Evolutionary conservation across 1,284 basidiomycete species (phyloP), one percentile per base, ranked within the genome.

Genomic region (Vanrija pseudolonga): DNA sequence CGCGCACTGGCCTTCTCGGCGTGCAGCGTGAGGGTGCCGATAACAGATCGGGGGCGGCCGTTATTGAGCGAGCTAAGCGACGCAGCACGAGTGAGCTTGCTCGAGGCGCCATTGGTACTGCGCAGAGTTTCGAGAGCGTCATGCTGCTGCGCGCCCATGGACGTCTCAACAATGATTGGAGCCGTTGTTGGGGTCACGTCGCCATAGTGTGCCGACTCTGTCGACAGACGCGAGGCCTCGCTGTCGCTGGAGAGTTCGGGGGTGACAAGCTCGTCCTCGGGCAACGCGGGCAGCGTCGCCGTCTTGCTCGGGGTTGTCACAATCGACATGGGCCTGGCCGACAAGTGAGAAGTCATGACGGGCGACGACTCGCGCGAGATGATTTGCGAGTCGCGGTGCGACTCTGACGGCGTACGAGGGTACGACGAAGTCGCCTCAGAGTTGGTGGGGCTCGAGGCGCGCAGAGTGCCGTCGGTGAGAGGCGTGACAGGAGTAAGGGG

Each of bases 371-470:
- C 55, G 23, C 43, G 47, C n/a, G 50, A 22, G 8, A 53, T 28
- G 46, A 46, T 45, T 26, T 40, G 28, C 15, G 50, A 46, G 43
- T 64, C 66, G 26, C 64, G 57, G n/a, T 57, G 39, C 7, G 60
- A 62, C n/a, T 64, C 65, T 8, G 61, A 47, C 15, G 69, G 69
- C 6, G 69, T 72, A 8, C 56, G 53, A 0, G 64, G 69, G 53
- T 59, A 67, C 9, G 50, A 44, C 1, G 63, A 65, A 1, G 66
- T 67, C 11, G 58, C 53, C 7, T 72, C 69, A 22, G 69, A 68
- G 51, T 57, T 58, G 6, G 64, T 69, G 2, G 69, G 68, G 58
- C 56, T 64, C 6, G 63, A 59, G 0, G 65, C 42, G 4, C 55
- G 55, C 19, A 55, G 43, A 2, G 26, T 41, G 17, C 37, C 44